These are phyloP conservation scores for Purpureocillium takamizusanense DNA, from an alignment of 2,329 filamentous ascomycete genomes.

Conservation along the genomic window DNA sequence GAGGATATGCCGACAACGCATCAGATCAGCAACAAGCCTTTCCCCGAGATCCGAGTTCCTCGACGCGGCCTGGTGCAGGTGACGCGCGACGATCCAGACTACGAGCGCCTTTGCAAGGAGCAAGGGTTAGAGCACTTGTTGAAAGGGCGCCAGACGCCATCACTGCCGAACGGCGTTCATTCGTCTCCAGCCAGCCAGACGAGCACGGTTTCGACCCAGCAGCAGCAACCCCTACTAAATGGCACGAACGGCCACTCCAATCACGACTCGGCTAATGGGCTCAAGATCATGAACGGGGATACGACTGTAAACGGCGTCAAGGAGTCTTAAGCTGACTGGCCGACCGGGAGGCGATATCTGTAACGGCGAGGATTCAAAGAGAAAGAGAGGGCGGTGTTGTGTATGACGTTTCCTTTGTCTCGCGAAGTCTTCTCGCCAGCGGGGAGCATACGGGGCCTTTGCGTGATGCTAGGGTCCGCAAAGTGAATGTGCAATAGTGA, in stretches of 20 bases:
- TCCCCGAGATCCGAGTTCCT: constrained; percentile 45
- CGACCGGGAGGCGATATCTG: no score
- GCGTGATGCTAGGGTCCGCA: no score
- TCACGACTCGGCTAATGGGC: constrained; percentile 10
- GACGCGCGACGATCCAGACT: constrained; percentile 47
- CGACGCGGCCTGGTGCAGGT: constrained; percentile 45
- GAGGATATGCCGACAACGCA: constrained; percentile 40
- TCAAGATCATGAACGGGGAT: background rate
- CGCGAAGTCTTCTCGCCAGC: no score
- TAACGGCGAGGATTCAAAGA: no score
- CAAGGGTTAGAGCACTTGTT: constrained; percentile 49
- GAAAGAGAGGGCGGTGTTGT: no score
- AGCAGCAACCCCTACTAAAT: constrained; percentile 16
- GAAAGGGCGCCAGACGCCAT: constrained; percentile 32
- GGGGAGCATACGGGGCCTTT: no score
- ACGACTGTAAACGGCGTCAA: constrained; percentile 7
- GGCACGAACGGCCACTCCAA: constrained; percentile 16
- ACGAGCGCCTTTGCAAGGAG: constrained; percentile 42
- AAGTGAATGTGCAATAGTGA: no score
- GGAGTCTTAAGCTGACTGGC: background rate
- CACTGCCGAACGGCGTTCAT: constrained; percentile 36
- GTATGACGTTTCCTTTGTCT: no score
- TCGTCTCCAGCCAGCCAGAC: constrained; percentile 34
- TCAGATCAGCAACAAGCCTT: constrained; percentile 42
- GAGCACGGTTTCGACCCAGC: constrained; percentile 12